A percentile compares a stretch with the other conserved stretches of the same genome.
Conservation (phyloP, 768 basidiomycete genomes). For the Trametes sanguinea region DNA sequence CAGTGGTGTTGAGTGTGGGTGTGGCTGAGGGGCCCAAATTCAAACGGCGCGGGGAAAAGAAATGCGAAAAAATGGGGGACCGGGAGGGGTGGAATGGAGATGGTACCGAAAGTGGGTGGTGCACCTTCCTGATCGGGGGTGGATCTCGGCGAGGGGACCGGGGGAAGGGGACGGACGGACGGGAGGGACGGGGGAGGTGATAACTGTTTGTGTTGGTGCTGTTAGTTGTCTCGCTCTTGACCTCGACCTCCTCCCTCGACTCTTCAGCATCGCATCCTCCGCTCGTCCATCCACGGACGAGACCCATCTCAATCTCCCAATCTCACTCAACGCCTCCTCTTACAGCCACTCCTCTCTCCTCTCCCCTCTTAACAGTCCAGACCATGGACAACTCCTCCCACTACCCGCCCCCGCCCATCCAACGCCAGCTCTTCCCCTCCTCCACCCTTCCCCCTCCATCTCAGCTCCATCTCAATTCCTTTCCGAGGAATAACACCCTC, state of each 20-base stretch:
- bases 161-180: background rate
- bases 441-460: constrained; percentile 46
- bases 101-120: background rate
- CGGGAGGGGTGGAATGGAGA: constrained; percentile 2
- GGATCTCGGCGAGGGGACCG: constrained; percentile 12
- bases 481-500: constrained; percentile 42
- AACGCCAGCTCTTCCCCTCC: constrained; percentile 43
- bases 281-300: no score
- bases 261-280: background rate
- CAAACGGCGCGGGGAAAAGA: background rate
- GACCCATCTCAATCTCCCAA: background rate
- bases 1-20: background rate
- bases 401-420: constrained; percentile 32
- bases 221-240: constrained; percentile 4
- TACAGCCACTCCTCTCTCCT: background rate
- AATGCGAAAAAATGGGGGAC: background rate
- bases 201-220: background rate
- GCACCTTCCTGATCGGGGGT: constrained; percentile 4
- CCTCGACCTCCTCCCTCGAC: background rate
- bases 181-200: no score
- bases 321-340: background rate
- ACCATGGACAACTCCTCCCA: constrained; percentile 31
- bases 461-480: constrained; percentile 40
- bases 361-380: constrained; percentile 20
- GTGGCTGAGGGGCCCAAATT: background rate